Evolutionary conservation across 2,329 filamentous ascomycete genomes (phyloP).

Genomic region (Talaromyces sp.): DNA sequence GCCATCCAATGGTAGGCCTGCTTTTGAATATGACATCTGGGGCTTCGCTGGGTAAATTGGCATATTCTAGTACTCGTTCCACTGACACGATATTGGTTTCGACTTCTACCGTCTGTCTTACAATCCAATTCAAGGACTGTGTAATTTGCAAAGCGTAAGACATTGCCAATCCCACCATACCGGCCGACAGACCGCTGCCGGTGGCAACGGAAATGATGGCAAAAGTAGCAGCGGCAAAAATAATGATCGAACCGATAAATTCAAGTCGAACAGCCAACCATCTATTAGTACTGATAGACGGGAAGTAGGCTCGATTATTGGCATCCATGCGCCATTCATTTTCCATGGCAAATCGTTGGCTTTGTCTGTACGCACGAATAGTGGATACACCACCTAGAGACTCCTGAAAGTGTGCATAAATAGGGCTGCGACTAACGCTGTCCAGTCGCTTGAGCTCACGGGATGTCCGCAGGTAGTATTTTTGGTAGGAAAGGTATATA

Average conservation of each 20-base stretch:
- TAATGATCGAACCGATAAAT: slow-evolving; percentile 91
- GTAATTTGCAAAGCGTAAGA: slow-evolving; percentile 97
- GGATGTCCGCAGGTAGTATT: slow-evolving; percentile 94
- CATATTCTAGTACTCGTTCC: slow-evolving; percentile 94
- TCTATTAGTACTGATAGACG: slow-evolving; percentile 86
- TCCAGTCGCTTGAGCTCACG: slow-evolving; percentile 94
- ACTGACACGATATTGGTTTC: slow-evolving; percentile 99
- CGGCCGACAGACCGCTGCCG: slow-evolving; percentile 59
- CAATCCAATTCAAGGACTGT: slow-evolving; percentile 97
- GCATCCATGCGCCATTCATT: slow-evolving; percentile 97
- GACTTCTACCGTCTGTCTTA: slow-evolving; percentile 97
- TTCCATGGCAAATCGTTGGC: slow-evolving; percentile 79
- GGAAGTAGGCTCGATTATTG: slow-evolving; percentile 90
- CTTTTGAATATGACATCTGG: slow-evolving; percentile 87
- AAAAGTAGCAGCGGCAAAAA: slow-evolving; percentile 77
- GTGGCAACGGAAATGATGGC: slow-evolving; percentile 72
- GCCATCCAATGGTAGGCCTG: slow-evolving; percentile 85
- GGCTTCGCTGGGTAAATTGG: slow-evolving; percentile 82
- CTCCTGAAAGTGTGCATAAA: slow-evolving; percentile 98
- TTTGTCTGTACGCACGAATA: slow-evolving; percentile 89
- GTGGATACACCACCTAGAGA: slow-evolving; percentile 90
- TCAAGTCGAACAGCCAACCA: slow-evolving; percentile 95
- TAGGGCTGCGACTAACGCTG: slow-evolving; percentile 90
- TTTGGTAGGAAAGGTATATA: slow-evolving; percentile 88
- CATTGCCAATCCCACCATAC: slow-evolving; percentile 87